These are phyloP conservation scores for Phaeosphaeria sp. DNA, from an alignment of 2,329 filamentous ascomycete species.

Conservation along the genomic window DNA sequence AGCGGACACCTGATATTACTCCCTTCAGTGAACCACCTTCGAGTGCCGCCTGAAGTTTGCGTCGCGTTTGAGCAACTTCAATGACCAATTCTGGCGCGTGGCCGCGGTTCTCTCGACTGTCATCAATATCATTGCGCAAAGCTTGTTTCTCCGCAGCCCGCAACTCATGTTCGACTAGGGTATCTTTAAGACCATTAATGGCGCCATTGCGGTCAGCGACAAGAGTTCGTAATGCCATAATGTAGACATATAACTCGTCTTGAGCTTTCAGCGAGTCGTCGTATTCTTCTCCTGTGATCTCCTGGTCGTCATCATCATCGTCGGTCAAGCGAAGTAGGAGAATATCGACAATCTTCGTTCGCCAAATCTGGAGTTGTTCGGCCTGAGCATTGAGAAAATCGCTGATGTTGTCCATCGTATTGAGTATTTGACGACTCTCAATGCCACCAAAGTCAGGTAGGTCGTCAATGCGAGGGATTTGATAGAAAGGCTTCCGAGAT, in stretches of 20 bases:
- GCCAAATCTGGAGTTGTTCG: conserved; percentile 74
- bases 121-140: conserved; percentile 59
- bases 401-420: conserved; percentile 70
- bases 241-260: conserved; percentile 87
- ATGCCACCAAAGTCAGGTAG: conserved; percentile 70
- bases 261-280: conserved; percentile 85
- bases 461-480: conserved; percentile 56
- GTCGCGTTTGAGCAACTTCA: conserved; percentile 59
- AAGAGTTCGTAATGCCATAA: conserved; percentile 76
- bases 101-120: conserved; percentile 61
- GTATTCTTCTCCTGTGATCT: conserved; percentile 88
- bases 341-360: conserved; percentile 73
- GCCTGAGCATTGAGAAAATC: conserved; percentile 75
- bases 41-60: conserved; percentile 57
- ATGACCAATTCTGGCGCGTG: conserved; percentile 73
- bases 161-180: conserved; percentile 76
- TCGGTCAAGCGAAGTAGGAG: conserved; percentile 74
- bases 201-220: conserved; percentile 80
- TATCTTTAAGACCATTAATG: conserved; percentile 78
- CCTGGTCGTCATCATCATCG: conserved; percentile 76
- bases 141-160: conserved; percentile 68
- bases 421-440: conserved; percentile 71
- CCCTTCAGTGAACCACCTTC: conserved; percentile 72
- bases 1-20: conserved; percentile 73
- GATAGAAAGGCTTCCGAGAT: conserved; percentile 24